Evolutionary conservation across 768 basidiomycete genomes (phyloP).

Genomic region (Boletus insuetus): DNA sequence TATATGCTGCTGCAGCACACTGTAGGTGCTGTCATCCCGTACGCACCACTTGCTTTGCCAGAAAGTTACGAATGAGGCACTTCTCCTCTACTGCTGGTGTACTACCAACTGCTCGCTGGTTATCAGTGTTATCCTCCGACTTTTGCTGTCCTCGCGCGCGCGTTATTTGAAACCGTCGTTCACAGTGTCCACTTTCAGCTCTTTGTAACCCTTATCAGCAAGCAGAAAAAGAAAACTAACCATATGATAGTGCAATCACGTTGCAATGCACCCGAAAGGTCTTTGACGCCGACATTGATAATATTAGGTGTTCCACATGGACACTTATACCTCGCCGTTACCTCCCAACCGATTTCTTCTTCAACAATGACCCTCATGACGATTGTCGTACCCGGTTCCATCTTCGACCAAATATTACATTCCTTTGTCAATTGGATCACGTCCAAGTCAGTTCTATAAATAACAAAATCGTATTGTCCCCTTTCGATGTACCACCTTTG

Average conservation of each 20-base stretch:
- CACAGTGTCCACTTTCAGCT: neutral
- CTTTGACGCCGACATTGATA: neutral
- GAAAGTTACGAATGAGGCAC: slow-evolving; percentile 1
- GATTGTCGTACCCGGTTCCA: neutral
- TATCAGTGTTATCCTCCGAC: neutral
- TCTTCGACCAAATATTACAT: neutral
- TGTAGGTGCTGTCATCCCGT: too few species aligned
- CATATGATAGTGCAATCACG: neutral
- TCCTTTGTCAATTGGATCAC: neutral
- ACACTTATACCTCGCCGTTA: neutral
- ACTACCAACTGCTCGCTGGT: too few species aligned
- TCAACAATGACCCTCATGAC: neutral
- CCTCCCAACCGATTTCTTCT: neutral
- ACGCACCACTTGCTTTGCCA: neutral
- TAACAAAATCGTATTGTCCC: slow-evolving; percentile 2
- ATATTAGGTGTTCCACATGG: neutral
- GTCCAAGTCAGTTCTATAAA: neutral
- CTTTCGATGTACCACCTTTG: slow-evolving; percentile 1
- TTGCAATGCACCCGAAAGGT: too few species aligned
- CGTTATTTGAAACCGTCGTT: neutral
- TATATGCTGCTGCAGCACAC: too few species aligned
- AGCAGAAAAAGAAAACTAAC: neutral
- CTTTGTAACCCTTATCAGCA: neutral
- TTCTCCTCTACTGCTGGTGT: neutral
- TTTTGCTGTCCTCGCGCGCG: neutral